These are phyloP conservation scores for Xylaria hypoxylon DNA, from an alignment of 2,329 filamentous ascomycete species.

Conservation along the genomic window DNA sequence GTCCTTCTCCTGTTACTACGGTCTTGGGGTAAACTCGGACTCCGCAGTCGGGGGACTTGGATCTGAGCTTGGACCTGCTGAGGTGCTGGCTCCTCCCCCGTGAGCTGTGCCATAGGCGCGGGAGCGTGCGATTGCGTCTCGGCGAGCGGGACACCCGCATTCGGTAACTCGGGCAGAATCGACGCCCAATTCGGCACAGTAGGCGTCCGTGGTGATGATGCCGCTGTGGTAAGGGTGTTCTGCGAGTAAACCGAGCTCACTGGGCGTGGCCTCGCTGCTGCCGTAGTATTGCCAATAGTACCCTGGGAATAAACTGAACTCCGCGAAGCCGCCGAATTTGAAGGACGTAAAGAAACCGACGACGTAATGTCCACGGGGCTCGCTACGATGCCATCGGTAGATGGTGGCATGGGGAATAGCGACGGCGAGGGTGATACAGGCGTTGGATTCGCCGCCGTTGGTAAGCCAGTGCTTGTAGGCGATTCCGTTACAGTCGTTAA, in stretches of 20 bases:
- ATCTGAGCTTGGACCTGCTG: conserved; percentile 28
- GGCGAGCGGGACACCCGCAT: not conserved
- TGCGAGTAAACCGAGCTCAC: conserved; percentile 35
- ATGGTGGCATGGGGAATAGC: conserved; percentile 36
- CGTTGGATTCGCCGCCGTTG: conserved; percentile 16
- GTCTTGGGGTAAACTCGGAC: conserved; percentile 34
- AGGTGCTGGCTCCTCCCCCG: conserved; percentile 12
- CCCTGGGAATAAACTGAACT: conserved; percentile 32
- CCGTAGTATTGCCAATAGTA: conserved; percentile 9
- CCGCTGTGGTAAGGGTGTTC: conserved; percentile 23
- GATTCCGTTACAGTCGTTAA: not conserved
- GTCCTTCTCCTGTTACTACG: conserved; percentile 27
- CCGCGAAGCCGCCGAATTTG: conserved; percentile 27
- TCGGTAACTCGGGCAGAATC: conserved; percentile 19
- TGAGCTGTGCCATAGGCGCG: conserved; percentile 15
- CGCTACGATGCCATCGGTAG: conserved; percentile 6
- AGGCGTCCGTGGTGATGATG: conserved; percentile 32
- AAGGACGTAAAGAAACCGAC: conserved; percentile 14
- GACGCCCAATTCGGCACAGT: conserved; percentile 33
- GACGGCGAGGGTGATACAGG: conserved; percentile 38
- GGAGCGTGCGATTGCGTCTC: not conserved
- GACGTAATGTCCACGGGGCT: conserved; percentile 26
- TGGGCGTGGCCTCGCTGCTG: conserved; percentile 23
- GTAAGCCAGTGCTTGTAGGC: not conserved
- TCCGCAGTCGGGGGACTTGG: conserved; percentile 37